Evolutionary conservation across 2,329 filamentous ascomycete species (phyloP).

Genomic region (Coniosporium tulheliwenetii): DNA sequence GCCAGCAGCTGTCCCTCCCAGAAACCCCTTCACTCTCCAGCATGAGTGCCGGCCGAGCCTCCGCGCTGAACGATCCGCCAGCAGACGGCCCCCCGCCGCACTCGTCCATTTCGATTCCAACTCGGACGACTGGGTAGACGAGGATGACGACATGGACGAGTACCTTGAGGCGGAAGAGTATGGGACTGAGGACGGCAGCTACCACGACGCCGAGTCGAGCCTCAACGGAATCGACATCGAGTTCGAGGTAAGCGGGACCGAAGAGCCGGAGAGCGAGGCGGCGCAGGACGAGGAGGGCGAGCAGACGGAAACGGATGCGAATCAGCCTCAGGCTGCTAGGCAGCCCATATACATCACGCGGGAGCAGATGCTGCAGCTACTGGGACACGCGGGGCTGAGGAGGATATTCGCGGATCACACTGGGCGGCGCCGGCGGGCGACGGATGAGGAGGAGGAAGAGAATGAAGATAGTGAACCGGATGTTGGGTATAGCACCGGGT

Average conservation of each 20-base stretch:
- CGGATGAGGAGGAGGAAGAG: slow-evolving; percentile 22
- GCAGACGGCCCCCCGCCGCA: no score
- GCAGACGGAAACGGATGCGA: slow-evolving; percentile 18
- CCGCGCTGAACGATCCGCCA: no score
- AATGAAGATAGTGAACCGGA: slow-evolving; percentile 19
- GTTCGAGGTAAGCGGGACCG: slow-evolving; percentile 19
- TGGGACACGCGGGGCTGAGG: slow-evolving; percentile 37
- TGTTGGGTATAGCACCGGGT: slow-evolving; percentile 18
- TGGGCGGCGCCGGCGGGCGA: slow-evolving; percentile 6
- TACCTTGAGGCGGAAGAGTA: slow-evolving; percentile 13
- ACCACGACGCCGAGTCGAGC: slow-evolving; percentile 23
- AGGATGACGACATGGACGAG: slow-evolving; percentile 36
- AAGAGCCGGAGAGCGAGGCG: slow-evolving; percentile 21
- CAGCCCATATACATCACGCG: slow-evolving; percentile 20
- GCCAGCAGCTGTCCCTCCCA: no score
- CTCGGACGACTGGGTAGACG: slow-evolving; percentile 14
- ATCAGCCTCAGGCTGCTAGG: slow-evolving; percentile 2
- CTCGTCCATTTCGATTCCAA: background rate
- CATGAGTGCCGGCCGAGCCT: no score
- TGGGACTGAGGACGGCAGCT: background rate
- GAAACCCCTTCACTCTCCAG: no score
- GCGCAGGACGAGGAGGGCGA: slow-evolving; percentile 14
- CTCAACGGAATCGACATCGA: slow-evolving; percentile 25
- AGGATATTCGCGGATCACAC: slow-evolving; percentile 29
- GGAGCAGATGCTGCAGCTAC: slow-evolving; percentile 36